A percentile compares a stretch with the other conserved stretches of the same genome.
These are phyloP conservation scores for Heteromeles arbutifolia DNA, from an alignment of 306 rosid genomes.

Conservation along the genomic window DNA sequence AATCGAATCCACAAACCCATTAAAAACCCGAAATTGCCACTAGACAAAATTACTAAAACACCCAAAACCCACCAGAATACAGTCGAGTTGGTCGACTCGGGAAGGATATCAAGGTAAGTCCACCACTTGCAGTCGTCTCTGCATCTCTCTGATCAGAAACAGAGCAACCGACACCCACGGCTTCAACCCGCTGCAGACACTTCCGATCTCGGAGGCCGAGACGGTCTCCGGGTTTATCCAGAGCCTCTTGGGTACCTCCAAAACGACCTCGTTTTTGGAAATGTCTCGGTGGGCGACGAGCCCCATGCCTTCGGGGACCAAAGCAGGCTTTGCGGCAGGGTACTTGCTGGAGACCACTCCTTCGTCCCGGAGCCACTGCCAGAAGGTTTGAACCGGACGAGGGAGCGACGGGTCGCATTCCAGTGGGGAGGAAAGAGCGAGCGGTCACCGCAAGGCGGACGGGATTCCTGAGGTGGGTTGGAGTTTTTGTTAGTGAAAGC, in stretches of 20 bases:
- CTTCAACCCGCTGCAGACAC: slow-evolving; percentile 63
- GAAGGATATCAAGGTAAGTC: slow-evolving; percentile 64
- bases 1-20: slow-evolving; percentile 20
- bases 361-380: slow-evolving; percentile 81
- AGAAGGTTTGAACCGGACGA: slow-evolving; percentile 58
- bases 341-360: slow-evolving; percentile 72
- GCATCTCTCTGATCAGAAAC: slow-evolving; percentile 56
- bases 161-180: slow-evolving; percentile 88
- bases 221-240: slow-evolving; percentile 97
- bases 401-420: slow-evolving; percentile 54
- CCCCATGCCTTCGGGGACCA: slow-evolving; percentile 77
- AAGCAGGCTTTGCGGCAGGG: slow-evolving; percentile 66
- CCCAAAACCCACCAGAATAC: slow-evolving; percentile 75
- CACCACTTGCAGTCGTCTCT: slow-evolving; percentile 67
- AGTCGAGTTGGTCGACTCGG: slow-evolving; percentile 67
- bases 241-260: slow-evolving; percentile 84
- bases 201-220: slow-evolving; percentile 75
- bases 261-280: slow-evolving; percentile 65
- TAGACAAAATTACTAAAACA: neutral
- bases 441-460: slow-evolving; percentile 14
- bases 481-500: slow-evolving; percentile 3
- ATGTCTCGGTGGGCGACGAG: slow-evolving; percentile 59
- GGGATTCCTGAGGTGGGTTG: neutral
- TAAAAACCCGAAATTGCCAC: neutral
- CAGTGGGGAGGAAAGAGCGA: slow-evolving; percentile 32